Percentiles rank a stretch among this genome's conserved stretches.
These are phyloP conservation scores for Melanomma pulvis-pyrius DNA, from an alignment of 495 filamentous ascomycete genomes.

Conservation along the genomic window DNA sequence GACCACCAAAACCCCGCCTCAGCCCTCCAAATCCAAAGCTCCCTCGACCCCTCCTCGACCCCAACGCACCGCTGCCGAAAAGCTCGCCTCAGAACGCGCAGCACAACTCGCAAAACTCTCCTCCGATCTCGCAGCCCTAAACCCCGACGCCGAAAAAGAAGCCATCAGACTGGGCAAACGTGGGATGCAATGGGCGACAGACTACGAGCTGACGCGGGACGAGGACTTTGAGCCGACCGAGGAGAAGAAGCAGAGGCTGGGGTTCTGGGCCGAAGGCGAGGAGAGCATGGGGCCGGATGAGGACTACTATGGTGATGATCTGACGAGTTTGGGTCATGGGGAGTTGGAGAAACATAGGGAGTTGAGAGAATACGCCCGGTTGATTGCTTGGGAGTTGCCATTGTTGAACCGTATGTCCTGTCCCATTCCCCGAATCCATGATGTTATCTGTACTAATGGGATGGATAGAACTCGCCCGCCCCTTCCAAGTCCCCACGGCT, in stretches of 20 bases:
- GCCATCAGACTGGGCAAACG: constrained; percentile 13
- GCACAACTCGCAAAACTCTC: constrained; percentile 13
- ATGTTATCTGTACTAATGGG: neutral
- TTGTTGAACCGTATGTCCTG: constrained; percentile 72
- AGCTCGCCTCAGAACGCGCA: neutral
- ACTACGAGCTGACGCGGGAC: constrained; percentile 3
- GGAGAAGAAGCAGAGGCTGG: neutral
- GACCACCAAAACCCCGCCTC: neutral
- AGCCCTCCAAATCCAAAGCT: neutral
- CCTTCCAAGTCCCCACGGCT: constrained; percentile 70
- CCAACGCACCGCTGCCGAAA: neutral
- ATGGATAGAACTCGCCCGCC: constrained; percentile 72
- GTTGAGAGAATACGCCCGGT: constrained; percentile 80
- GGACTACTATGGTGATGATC: constrained; percentile 75
- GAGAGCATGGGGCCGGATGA: constrained; percentile 49
- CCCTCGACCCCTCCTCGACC: neutral
- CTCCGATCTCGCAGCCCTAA: constrained; percentile 12
- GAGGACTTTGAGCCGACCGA: constrained; percentile 18
- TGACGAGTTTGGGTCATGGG: constrained; percentile 75
- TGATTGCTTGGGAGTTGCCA: constrained; percentile 96
- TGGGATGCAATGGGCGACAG: neutral
- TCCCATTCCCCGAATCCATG: neutral
- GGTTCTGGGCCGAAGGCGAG: constrained; percentile 37
- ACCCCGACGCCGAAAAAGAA: constrained; percentile 15
- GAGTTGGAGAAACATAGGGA: constrained; percentile 91